phyloP scores from a whole-genome alignment of 306 rosid genomes.

The Cicer bijugum region DNA sequence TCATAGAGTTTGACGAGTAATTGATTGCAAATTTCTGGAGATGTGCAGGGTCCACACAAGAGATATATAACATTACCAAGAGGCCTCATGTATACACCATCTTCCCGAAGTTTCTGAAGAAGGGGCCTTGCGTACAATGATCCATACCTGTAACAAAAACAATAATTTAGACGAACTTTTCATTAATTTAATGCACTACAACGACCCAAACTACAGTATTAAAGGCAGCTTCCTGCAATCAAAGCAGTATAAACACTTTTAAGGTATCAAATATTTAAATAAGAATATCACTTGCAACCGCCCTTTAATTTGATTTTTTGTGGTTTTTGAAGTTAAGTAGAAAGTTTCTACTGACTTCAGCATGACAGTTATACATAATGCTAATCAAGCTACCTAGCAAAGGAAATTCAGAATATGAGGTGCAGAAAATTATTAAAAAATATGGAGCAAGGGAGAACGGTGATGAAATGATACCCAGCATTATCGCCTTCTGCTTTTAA shows the following conservation, averaged over 20 bases:
- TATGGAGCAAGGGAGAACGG: conserved; percentile 7
- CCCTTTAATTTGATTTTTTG: not conserved
- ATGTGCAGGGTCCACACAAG: conserved; percentile 90
- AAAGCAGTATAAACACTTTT: not conserved
- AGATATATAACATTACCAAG: conserved; percentile 86
- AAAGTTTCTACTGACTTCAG: not conserved
- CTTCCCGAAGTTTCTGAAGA: conserved; percentile 74
- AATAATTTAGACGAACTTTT: conserved; percentile 33
- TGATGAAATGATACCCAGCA: conserved; percentile 66
- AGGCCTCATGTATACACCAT: conserved; percentile 81
- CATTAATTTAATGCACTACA: conserved; percentile 26
- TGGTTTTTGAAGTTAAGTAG: not conserved
- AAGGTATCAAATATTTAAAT: not conserved
- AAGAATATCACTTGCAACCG: not conserved
- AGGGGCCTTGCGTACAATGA: conserved; percentile 76
- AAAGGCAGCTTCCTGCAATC: not conserved
- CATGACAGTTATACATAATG: not conserved
- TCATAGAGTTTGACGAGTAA: conserved; percentile 64
- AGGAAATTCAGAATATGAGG: conserved; percentile 29
- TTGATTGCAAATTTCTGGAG: conserved; percentile 70
- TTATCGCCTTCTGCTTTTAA: conserved; percentile 74
- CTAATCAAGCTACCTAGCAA: conserved; percentile 5
- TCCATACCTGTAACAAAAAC: conserved; percentile 66
- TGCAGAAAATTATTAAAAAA: conserved; percentile 36
- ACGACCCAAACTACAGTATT: not conserved